A percentile compares a stretch with the other conserved stretches of the same genome.
Evolutionary conservation across 108 stramenopile species (phyloP).

Genomic region (Discostella pseudostelligera): DNA sequence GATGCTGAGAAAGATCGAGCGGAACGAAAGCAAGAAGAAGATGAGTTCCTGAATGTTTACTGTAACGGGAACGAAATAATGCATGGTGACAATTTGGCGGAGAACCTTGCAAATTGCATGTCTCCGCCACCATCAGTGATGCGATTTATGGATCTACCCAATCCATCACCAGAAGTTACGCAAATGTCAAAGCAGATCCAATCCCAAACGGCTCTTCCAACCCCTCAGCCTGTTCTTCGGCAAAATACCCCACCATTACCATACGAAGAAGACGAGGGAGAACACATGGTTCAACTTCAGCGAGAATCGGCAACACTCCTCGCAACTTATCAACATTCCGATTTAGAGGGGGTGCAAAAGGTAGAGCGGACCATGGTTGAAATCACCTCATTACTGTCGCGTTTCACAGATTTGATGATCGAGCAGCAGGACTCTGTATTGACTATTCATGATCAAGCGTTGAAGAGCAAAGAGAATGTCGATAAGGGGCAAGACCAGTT

Average conservation of each 20-base stretch:
- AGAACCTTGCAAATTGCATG: conserved; percentile 1
- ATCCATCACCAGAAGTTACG: conserved; percentile 7
- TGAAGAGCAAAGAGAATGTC: conserved; percentile 73
- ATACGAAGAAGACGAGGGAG: conserved; percentile 36
- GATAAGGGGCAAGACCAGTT: conserved; percentile 78
- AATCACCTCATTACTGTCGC: conserved; percentile 75
- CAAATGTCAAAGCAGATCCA: neutral
- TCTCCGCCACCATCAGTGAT: conserved; percentile 33
- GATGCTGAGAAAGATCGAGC: conserved; percentile 23
- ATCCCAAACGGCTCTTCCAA: neutral
- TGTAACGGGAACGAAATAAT: conserved; percentile 1
- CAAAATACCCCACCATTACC: conserved; percentile 5
- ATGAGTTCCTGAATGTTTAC: conserved; percentile 42
- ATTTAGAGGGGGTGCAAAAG: conserved; percentile 78
- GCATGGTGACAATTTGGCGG: conserved; percentile 4
- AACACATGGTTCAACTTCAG: conserved; percentile 54
- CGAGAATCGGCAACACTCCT: conserved; percentile 63
- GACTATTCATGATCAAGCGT: conserved; percentile 65
- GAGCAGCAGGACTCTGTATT: conserved; percentile 80
- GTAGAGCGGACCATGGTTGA: conserved; percentile 79
- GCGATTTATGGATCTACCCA: conserved; percentile 20
- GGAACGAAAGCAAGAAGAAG: conserved; percentile 31
- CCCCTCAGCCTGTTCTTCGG: neutral
- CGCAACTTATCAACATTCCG: conserved; percentile 56
- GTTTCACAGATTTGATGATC: conserved; percentile 74